phyloP scores from a whole-genome alignment of 208 protist species.

The Crithidia bombi region DNA sequence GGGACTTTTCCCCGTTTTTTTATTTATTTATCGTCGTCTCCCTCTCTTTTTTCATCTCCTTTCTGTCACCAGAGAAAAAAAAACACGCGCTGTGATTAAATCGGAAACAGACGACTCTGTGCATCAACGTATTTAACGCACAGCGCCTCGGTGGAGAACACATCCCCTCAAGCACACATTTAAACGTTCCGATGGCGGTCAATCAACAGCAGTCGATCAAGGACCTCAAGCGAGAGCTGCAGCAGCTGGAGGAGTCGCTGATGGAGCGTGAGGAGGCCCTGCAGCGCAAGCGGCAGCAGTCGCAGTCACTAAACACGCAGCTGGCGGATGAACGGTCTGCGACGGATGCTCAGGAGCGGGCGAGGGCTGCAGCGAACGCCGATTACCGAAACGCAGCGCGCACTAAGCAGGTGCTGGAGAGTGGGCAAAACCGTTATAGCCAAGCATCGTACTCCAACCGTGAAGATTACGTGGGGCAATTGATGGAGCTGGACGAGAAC shows the following conservation, averaged over 20 bases:
- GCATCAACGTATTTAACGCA: not conserved
- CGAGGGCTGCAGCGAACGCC: conserved; percentile 8
- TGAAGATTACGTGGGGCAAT: conserved; percentile 64
- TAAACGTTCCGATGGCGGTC: conserved; percentile 1
- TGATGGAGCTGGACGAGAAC: conserved; percentile 56
- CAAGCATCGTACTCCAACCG: conserved; percentile 30
- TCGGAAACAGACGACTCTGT: not conserved
- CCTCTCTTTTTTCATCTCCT: not conserved
- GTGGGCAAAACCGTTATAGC: conserved; percentile 23
- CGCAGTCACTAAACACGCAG: conserved; percentile 19
- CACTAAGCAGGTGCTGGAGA: conserved; percentile 49
- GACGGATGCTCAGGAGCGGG: conserved; percentile 15
- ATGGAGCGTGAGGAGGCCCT: conserved; percentile 25
- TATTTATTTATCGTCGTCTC: not conserved
- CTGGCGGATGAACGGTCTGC: conserved; percentile 4
- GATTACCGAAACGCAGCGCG: conserved; percentile 27
- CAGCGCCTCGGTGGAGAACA: too few relatives aligned
- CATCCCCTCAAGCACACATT: not conserved
- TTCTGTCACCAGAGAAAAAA: not conserved
- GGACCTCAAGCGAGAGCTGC: conserved; percentile 47
- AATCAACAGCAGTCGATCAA: conserved; percentile 38
- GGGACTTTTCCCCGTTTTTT: too few relatives aligned
- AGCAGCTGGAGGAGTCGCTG: conserved; percentile 50
- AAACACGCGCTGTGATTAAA: not conserved
- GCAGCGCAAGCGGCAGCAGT: conserved; percentile 25